Conservation (phyloP, 2,329 filamentous ascomycete species). For the Onygenales sp. region DNA sequence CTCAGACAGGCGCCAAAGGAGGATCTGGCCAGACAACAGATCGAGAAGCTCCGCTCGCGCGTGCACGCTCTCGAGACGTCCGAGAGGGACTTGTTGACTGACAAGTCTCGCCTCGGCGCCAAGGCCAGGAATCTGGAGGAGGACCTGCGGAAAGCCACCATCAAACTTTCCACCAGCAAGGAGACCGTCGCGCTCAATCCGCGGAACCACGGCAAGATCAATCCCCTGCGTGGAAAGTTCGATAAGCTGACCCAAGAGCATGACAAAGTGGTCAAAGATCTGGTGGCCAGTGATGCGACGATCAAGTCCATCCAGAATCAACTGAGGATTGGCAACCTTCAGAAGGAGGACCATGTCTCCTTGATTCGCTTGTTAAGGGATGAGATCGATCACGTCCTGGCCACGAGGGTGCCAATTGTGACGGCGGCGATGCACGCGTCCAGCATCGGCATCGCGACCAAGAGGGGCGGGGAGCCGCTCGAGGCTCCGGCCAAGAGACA, state of each 20-base stretch:
- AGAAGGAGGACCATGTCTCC: neutral
- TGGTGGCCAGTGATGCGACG: neutral
- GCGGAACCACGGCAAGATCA: neutral
- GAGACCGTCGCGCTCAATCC: neutral
- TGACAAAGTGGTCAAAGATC: neutral
- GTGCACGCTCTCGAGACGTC: constrained; percentile 3
- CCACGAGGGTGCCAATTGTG: neutral
- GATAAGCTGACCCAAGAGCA: neutral
- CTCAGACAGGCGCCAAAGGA: constrained; percentile 1
- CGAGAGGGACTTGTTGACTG: constrained; percentile 8
- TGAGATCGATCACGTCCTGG: neutral
- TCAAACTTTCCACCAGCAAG: constrained; percentile 11
- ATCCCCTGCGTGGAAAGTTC: neutral
- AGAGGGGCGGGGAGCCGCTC: neutral
- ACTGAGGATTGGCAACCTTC: neutral
- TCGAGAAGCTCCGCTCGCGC: constrained; percentile 4
- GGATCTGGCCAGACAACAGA: constrained; percentile 3
- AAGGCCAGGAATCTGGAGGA: constrained; percentile 9
- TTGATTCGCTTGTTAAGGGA: neutral
- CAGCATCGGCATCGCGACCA: neutral
- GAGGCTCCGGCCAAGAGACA: neutral
- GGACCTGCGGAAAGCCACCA: constrained; percentile 12
- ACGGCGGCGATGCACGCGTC: neutral
- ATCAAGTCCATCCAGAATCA: neutral
- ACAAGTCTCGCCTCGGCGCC: constrained; percentile 11